These are phyloP conservation scores for Hypoxylon subgilvum DNA, from an alignment of 495 filamentous ascomycete genomes.

Conservation along the genomic window DNA sequence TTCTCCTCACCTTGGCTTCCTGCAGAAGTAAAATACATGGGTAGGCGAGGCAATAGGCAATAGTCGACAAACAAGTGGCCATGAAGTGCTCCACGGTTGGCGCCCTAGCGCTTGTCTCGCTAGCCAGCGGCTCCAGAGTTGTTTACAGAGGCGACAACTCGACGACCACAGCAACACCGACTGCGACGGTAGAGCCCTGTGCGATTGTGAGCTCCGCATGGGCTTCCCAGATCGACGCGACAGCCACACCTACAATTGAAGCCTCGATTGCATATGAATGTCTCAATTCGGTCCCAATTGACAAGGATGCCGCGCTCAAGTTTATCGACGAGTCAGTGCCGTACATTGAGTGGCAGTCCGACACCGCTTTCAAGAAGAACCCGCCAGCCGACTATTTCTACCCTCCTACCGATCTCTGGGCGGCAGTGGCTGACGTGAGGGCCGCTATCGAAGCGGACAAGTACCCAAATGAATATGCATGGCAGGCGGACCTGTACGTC, in stretches of 20 bases:
- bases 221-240: constrained; percentile 42
- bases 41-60: constrained; percentile 12
- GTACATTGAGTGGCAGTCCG: constrained; percentile 55
- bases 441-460: constrained; percentile 44
- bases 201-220: constrained; percentile 51
- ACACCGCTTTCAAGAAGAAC: constrained; percentile 47
- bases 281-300: constrained; percentile 53
- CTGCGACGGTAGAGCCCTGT: constrained; percentile 44
- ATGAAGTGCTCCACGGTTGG: constrained; percentile 27
- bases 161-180: constrained; percentile 31
- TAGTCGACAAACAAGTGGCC: constrained; percentile 15
- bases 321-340: constrained; percentile 50
- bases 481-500: constrained; percentile 46
- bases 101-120: constrained; percentile 18
- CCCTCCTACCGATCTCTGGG: constrained; percentile 53
- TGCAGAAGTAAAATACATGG: background rate
- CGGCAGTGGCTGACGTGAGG: constrained; percentile 45
- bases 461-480: constrained; percentile 52
- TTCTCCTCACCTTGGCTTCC: constrained; percentile 7
- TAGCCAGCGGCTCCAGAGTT: constrained; percentile 13
- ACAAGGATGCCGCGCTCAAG: constrained; percentile 47
- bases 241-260: constrained; percentile 44
- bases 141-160: constrained; percentile 31
- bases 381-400: constrained; percentile 53
- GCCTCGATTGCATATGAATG: constrained; percentile 53